Evolutionary conservation across 768 basidiomycete species (phyloP), one percentile per base, ranked within the genome.

Genomic region (Suillus brevipes): DNA sequence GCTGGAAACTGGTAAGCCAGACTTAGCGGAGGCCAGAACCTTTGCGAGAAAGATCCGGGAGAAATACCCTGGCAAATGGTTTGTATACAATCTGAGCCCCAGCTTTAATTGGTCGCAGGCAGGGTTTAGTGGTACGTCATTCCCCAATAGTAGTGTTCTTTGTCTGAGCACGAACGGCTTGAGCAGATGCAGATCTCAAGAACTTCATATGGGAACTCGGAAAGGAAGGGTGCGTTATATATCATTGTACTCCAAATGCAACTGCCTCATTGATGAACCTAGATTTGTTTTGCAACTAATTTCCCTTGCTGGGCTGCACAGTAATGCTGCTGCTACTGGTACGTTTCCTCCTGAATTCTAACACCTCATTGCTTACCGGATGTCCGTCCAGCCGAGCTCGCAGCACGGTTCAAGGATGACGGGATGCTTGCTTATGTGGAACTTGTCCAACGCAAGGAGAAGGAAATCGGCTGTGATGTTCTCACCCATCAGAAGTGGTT

Each of bases 391-490:
- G 92, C 89, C 60, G 93, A 96, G 74, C 86, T 97, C 31, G 87
- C 95, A 28, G 80, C 84, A 23, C 84, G 84, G 25, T 97, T 86
- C 83, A 91, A 93, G 79, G 85, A 87, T 31, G 92, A 96, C 55
- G 94, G 94, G 55, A 95, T 97, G 91, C 85, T 94, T 38, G 95
- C 95, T 28, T 97, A 97, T 75, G 94, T 95, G 56, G 84, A 95
- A 65, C 86, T 94, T 23, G 86, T 96, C 59, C 94, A 97, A 73
- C 81, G 87, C 68, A 94, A 92, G 75, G 94, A 97, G 77, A 91
- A 89, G 76, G 93, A 90, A 70, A 85, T 95, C 60, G 91, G 91
- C 40, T 91, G 90, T 65, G 94, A 97, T 74, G 94, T 97, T 38
- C 80, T 96, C 56, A 97, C 92, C 3, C 94, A 97, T 76, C 94